phyloP scores from a whole-genome alignment of 2,329 filamentous ascomycete genomes.

The Bertia moriformis region DNA sequence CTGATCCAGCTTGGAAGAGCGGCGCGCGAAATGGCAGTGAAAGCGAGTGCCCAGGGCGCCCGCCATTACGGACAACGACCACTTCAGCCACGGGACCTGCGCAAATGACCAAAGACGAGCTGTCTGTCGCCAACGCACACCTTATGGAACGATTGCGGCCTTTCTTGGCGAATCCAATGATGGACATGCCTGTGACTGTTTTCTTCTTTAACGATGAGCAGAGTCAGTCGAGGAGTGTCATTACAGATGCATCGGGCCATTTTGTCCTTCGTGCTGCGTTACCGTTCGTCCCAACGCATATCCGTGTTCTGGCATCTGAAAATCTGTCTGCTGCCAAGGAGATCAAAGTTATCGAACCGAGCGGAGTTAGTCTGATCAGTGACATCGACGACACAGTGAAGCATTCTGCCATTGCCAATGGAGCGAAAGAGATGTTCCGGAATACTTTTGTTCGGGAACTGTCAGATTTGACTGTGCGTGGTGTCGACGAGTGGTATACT shows the following conservation, averaged over 20 bases:
- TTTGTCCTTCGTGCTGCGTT: conserved; percentile 69
- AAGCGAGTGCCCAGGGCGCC: no score
- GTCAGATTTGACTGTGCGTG: conserved; percentile 66
- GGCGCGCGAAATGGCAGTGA: not conserved
- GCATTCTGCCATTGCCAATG: conserved; percentile 74
- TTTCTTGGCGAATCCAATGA: conserved; percentile 74
- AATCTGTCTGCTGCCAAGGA: conserved; percentile 68
- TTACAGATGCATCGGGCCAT: conserved; percentile 79
- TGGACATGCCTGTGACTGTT: conserved; percentile 66
- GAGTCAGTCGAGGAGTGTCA: conserved; percentile 71
- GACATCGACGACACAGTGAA: conserved; percentile 98
- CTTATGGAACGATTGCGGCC: conserved; percentile 77
- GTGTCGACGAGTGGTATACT: conserved; percentile 81
- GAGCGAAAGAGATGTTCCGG: conserved; percentile 85
- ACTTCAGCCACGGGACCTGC: not conserved
- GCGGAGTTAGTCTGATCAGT: conserved; percentile 81
- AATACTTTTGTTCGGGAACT: conserved; percentile 89
- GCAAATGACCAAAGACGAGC: conserved; percentile 60
- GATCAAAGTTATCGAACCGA: conserved; percentile 61
- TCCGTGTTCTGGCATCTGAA: conserved; percentile 76
- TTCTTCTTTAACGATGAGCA: conserved; percentile 85
- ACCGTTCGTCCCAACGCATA: conserved; percentile 79
- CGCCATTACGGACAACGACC: not conserved
- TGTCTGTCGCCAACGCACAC: conserved; percentile 68
- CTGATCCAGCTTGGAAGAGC: not conserved